Base-by-base conservation (phyloP, 2,329 filamentous ascomycete genomes). In the Monilinia vaccinii-corymbosi region DNA sequence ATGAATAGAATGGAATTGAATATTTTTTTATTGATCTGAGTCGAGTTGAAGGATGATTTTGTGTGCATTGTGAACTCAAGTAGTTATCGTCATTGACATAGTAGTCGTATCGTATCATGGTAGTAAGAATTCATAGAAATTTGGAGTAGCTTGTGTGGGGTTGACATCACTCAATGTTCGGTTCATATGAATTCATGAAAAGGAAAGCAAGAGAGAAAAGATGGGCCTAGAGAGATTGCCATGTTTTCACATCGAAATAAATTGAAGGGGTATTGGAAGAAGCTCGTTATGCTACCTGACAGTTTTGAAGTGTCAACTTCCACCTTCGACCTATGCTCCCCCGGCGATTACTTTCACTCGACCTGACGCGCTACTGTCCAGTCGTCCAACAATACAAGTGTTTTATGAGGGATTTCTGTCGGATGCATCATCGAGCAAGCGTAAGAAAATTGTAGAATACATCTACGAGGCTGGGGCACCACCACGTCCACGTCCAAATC, bases 401-500 rank as follows among this genome's bases (percentile, higher is more conserved):
- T 64, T 64, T 61, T 66, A 55, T 67, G 58, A 66, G 62, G 66
- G 65, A 65, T 70, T 69, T 67, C 67, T 73, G 68, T 72, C 69
- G 65, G 63, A 70, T 70, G 68, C 68, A 70, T 59, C 68, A 70
- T 59, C 55, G 67, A 71, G 66, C 69, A 71, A 71, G 69, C 67
- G 65, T 64, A 66, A 66, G 60, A 60, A 67, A 66, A 66, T 62
- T 31, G 58, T 62, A 68, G 64, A 50, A 56, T 61, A 63, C 58
- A 64, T 57, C 63, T 70, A 71, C 64, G 70, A 68, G 60, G 73
- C 47, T 55, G 83, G 85, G 48, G 32, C 84, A 78, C 88, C 82
- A 73, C 87, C 87, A 81, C 89, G 88, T 78, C 90, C 91, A 86
- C 91, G 89, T 76, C 91, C 91, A 76, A 88, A 88, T 74, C 89